Base-by-base conservation (phyloP, 495 filamentous ascomycete genomes). In the Penicillium herquei region DNA sequence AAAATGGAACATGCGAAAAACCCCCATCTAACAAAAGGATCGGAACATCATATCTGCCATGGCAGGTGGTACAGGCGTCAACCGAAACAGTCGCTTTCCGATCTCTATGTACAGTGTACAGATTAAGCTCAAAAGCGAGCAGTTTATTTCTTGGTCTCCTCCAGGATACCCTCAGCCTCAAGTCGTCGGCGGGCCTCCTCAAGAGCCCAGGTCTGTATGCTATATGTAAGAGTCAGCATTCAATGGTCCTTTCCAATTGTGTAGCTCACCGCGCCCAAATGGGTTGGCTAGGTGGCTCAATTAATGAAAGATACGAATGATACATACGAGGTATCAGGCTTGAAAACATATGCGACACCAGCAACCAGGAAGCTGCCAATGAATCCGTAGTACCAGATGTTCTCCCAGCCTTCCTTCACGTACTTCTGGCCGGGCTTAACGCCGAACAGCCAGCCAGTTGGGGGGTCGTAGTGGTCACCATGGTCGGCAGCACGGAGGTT, bases 201-300 rank as follows among this genome's bases (percentile, higher is more conserved):
- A 43, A 99, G 80, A 32, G 94, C 94, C 94, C 94, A 99, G 47
- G 92, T 97, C 80, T 98, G 92, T 85, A 99, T 98, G 64, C 95
- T 98, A 57, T 55, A 40, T 16, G 59, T 39, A 50, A 26, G 55
- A 42, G 61, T 74, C 40, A 77, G 67, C 61, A 52, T 54, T n/a
- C 26, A 6, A 7, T 9, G 21, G 32, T 30, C 30, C 33, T n/a
- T 16, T 17, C 13, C 34, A 21, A n/a, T 35, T n/a, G 26, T 21
- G 4, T 12, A 13, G 18, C 31, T 2, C 31, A 37, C 12, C 14
- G 21, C 31, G 8, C 16, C 30, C 46, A 14, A 14, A 51, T n/a
- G 21, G 21, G 21, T 26, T 1, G 21, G 47, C 47, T 39, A 35
- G 18, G 2, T 40, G 37, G 10, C 12, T 11, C 10, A 33, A 32